A percentile compares a stretch with the other conserved stretches of the same genome.
phyloP scores from a whole-genome alignment of 1,284 basidiomycete genomes.

The Ceratobasidium sp. region DNA sequence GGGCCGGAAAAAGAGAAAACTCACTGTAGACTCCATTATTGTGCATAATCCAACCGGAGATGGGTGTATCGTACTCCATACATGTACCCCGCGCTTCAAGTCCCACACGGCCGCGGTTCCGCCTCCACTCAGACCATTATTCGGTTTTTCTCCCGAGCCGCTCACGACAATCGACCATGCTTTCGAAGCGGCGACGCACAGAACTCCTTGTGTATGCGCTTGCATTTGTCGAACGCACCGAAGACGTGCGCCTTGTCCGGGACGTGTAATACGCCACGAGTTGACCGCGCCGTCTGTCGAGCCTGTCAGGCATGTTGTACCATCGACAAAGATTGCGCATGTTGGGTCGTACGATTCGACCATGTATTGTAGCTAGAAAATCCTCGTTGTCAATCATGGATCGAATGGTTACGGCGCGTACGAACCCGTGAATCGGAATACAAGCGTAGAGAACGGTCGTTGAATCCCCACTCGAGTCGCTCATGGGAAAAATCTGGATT shows the following conservation, averaged over 20 bases:
- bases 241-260: slow-evolving; percentile 53
- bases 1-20: slow-evolving; percentile 52
- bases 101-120: slow-evolving; percentile 93
- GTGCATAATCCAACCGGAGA: slow-evolving; percentile 75
- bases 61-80: slow-evolving; percentile 78
- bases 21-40: slow-evolving; percentile 87
- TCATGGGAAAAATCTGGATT: slow-evolving; percentile 73
- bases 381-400: slow-evolving; percentile 38
- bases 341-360: slow-evolving; percentile 78
- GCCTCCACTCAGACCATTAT: slow-evolving; percentile 62
- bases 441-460: slow-evolving; percentile 67
- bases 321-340: slow-evolving; percentile 82
- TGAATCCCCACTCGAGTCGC: slow-evolving; percentile 74
- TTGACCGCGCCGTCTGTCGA: slow-evolving; percentile 81
- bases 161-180: slow-evolving; percentile 88
- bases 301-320: slow-evolving; percentile 78
- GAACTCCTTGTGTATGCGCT: slow-evolving; percentile 76
- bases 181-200: slow-evolving; percentile 79
- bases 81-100: slow-evolving; percentile 83
- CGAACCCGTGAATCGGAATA: slow-evolving; percentile 71
- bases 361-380: slow-evolving; percentile 56
- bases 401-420: slow-evolving; percentile 45
- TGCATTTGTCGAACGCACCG: slow-evolving; percentile 80
- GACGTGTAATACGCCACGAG: slow-evolving; percentile 76
- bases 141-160: slow-evolving; percentile 64